These are phyloP conservation scores for Urochloa ruziziensis DNA, from an alignment of 176 grass and related monocot genomes.

Conservation along the genomic window DNA sequence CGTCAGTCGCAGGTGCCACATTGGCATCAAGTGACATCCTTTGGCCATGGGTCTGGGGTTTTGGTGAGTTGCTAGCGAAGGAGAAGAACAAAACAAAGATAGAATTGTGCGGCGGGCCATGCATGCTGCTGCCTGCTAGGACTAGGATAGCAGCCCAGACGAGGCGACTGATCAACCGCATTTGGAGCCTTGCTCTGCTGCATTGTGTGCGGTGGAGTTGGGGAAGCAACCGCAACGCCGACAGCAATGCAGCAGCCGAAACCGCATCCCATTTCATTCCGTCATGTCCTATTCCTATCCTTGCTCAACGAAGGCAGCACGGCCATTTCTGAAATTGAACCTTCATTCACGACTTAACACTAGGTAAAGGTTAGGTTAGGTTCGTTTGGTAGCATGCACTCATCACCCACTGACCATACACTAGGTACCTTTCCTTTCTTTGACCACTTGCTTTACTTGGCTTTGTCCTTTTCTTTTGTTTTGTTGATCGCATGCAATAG, in stretches of 20 bases:
- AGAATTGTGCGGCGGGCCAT: neutral
- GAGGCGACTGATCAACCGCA: neutral
- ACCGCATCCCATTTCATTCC: neutral
- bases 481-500: too few species aligned
- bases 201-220: neutral
- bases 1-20: conserved; percentile 18
- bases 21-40: conserved; percentile 10
- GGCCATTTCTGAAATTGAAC: neutral
- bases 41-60: too few species aligned
- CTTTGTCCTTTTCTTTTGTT: neutral
- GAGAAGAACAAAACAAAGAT: neutral
- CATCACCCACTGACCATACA: neutral
- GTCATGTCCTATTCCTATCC: neutral
- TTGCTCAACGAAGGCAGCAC: neutral
- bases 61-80: neutral
- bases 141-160: neutral
- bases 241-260: conserved; percentile 10
- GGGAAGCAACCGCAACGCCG: conserved; percentile 9
- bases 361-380: neutral
- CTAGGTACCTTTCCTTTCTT: neutral
- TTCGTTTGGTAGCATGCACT: conserved; percentile 13
- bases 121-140: neutral
- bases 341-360: neutral
- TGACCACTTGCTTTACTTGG: neutral
- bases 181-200: conserved; percentile 2